phyloP scores from a whole-genome alignment of 306 rosid genomes.

The Glycyrrhiza uralensis region DNA sequence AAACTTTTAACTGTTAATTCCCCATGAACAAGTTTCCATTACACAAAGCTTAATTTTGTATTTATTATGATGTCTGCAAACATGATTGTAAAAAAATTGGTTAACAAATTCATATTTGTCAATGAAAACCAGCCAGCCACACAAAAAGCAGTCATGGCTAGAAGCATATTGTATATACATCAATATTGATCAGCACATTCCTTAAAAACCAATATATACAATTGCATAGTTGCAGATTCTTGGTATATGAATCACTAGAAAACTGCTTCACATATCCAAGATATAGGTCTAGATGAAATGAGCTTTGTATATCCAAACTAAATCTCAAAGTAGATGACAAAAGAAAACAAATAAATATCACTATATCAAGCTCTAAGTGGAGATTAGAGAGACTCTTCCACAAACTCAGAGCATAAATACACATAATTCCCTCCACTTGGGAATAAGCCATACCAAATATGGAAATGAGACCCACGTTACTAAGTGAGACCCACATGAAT shows the following conservation, averaged over 20 bases:
- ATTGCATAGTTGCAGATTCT: background rate
- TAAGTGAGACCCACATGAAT: too few relatives aligned
- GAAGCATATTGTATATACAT: background rate
- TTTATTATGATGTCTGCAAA: background rate
- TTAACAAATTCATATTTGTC: background rate
- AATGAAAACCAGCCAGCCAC: background rate
- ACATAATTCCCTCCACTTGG: too few relatives aligned
- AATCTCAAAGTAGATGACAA: background rate
- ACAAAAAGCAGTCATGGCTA: background rate
- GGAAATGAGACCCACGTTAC: too few relatives aligned
- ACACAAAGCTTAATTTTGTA: background rate
- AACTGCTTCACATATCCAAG: background rate
- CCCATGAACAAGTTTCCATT: slow-evolving; percentile 21
- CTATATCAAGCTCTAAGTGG: background rate
- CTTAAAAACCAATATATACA: background rate
- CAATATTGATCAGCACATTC: slow-evolving; percentile 14
- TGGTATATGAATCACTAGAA: background rate
- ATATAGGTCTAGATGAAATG: background rate
- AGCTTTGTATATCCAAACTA: background rate
- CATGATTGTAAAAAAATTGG: background rate
- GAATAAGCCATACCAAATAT: too few relatives aligned
- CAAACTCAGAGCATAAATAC: too few relatives aligned
- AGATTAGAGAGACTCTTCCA: too few relatives aligned
- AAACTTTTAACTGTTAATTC: background rate
- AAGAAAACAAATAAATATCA: background rate